Base-by-base conservation (phyloP, 1,139 yeast species). In the Suhomyces panamericanus region DNA sequence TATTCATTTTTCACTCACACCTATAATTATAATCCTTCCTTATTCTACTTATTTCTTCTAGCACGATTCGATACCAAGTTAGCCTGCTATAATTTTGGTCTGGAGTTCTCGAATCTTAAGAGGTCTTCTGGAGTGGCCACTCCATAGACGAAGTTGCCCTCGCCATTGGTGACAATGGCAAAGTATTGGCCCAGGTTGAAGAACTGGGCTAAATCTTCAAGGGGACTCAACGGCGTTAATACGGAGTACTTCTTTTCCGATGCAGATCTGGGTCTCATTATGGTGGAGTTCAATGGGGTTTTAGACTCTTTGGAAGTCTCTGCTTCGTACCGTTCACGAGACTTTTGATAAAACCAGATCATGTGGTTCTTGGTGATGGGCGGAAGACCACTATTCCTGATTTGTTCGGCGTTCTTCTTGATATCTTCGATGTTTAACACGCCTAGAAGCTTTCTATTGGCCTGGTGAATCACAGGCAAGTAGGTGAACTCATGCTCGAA, bases 51-150 rank as follows among this genome's bases (percentile, higher is more conserved):
- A 17, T 17, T 5, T 17, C 17, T 17, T 20, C 24, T 20, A 4
- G 29, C 13, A 24, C 9, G 17, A 31, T 14, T 12, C 29, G 31
- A 12, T 20, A 1, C 13, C 32, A 28, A 36, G 16, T 38, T 34
- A 34, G 36, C 36, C 36, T 16, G 36, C 26, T 58, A 72, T 43
- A 75, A 60, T 45, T 65, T 67, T 20, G 85, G 85, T 47, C 86
- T 69, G 32, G 79, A 69, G 49, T 75, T 70, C 50, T 77, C 81
- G 55, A 73, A 81, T 55, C 70, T 73, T 14, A 66, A 69, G 53
- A 81, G 65, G 58, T 81, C 87, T 47, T 80, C 83, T n/a, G 81
- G 80, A 0, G 84, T 80, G 28, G 82, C 85, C 7, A 81, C 86
- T 4, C 85, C 87, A 48, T 81, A 72, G 11, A 81, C 85, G 58